Percentiles rank a stretch among this genome's conserved stretches.
Conservation (phyloP, 2,329 filamentous ascomycete genomes). For the Pseudogymnoascus sp. region DNA sequence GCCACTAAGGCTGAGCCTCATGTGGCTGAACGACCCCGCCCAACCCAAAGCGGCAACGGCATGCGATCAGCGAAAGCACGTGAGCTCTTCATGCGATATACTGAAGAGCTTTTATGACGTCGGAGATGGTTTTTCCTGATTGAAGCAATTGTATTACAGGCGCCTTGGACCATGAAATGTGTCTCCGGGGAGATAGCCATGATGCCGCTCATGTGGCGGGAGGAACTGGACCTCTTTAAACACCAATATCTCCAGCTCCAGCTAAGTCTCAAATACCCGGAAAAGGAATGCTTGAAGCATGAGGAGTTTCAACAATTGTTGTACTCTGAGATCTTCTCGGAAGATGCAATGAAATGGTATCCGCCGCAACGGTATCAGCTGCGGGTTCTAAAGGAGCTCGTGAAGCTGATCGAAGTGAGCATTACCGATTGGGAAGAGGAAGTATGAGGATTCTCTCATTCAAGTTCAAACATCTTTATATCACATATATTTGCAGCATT, state of each 20-base stretch:
- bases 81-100: not conserved
- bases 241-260: conserved; percentile 76
- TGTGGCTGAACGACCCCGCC: conserved; percentile 7
- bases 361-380: conserved; percentile 64
- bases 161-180: conserved; percentile 15
- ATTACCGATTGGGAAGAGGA: conserved; percentile 78
- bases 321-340: conserved; percentile 58
- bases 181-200: conserved; percentile 19
- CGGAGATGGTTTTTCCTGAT: not conserved
- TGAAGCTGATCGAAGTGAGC: conserved; percentile 60
- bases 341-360: conserved; percentile 43
- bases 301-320: conserved; percentile 58
- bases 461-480: conserved; percentile 11
- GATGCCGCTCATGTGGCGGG: conserved; percentile 21
- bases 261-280: conserved; percentile 54
- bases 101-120: conserved; percentile 3
- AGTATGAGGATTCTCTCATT: conserved; percentile 49
- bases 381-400: conserved; percentile 64
- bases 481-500: conserved; percentile 11
- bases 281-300: conserved; percentile 47
- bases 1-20: conserved; percentile 8
- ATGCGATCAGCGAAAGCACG: not conserved
- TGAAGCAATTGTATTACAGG: conserved; percentile 16
- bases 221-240: conserved; percentile 47
- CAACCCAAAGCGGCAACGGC: conserved; percentile 2